Evolutionary conservation across 192 early-diverging fungal species (phyloP).

Genomic region (Irineochytrium annulatum): DNA sequence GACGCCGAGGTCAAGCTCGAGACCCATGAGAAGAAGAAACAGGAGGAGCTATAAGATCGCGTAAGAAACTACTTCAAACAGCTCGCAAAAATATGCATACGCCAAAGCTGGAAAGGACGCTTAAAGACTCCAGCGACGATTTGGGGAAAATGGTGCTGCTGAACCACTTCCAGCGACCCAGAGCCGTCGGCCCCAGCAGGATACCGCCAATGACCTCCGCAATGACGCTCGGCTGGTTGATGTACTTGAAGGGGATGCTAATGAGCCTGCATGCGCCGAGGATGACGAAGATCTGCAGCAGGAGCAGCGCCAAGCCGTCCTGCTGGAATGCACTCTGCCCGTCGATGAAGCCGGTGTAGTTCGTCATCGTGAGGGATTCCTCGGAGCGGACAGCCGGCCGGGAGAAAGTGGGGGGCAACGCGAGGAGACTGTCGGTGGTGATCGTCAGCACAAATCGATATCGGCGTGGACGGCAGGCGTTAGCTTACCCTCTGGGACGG

Average conservation of each 20-base stretch:
- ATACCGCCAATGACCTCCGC: conserved; percentile 90
- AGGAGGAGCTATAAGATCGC: neutral
- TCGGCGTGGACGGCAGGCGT: too few relatives aligned
- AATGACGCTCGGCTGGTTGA: conserved; percentile 84
- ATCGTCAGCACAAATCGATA: too few relatives aligned
- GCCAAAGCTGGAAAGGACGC: conserved; percentile 80
- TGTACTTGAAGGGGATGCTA: conserved; percentile 49
- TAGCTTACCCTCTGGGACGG: too few relatives aligned
- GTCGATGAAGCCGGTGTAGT: too few relatives aligned
- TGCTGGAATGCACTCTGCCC: neutral
- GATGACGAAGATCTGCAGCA: conserved; percentile 53
- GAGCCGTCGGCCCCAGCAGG: conserved; percentile 78
- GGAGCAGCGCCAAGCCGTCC: neutral
- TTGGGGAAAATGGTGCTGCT: conserved; percentile 67
- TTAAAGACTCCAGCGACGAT: conserved; percentile 64
- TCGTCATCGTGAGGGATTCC: too few relatives aligned
- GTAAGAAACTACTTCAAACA: conserved; percentile 10
- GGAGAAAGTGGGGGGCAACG: too few relatives aligned
- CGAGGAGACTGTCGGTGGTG: too few relatives aligned
- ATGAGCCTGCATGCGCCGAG: conserved; percentile 67
- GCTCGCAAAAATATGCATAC: conserved; percentile 73
- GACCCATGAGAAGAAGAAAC: conserved; percentile 4
- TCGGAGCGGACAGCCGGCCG: too few relatives aligned
- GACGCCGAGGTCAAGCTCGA: conserved; percentile 34
- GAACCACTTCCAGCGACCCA: conserved; percentile 71